A percentile compares a stretch with the other conserved stretches of the same genome.
Conservation (phyloP, 192 early-diverging fungal genomes). For the Backusella tuberculispora region DNA sequence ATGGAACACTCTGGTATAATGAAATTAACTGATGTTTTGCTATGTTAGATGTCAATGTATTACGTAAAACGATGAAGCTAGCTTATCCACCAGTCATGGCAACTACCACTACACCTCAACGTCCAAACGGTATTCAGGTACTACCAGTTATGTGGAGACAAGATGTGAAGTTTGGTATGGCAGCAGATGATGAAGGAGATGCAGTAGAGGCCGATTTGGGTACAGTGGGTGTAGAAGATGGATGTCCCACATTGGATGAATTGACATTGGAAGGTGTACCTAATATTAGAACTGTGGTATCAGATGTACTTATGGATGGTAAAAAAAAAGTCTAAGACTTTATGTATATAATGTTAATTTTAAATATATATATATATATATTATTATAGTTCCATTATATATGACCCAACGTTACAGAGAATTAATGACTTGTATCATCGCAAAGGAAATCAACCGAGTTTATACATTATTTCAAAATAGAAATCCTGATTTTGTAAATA, state of each 20-base stretch:
- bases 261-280: constrained; percentile 83
- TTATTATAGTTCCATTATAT: constrained; percentile 68
- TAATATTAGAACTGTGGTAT: constrained; percentile 77
- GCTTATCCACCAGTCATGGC: constrained; percentile 37
- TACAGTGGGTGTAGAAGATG: constrained; percentile 54
- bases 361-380: constrained; percentile 20
- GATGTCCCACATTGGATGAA: constrained; percentile 71
- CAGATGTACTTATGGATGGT: constrained; percentile 86
- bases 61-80: constrained; percentile 70
- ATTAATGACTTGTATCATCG: constrained; percentile 79
- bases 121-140: constrained; percentile 66
- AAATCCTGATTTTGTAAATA: constrained; percentile 72
- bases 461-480: constrained; percentile 71
- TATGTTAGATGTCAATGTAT: constrained; percentile 64
- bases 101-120: constrained; percentile 14
- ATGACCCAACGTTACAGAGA: constrained; percentile 85
- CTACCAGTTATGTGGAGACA: constrained; percentile 86
- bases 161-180: constrained; percentile 77
- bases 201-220: constrained; percentile 58
- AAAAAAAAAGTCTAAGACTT: constrained; percentile 5
- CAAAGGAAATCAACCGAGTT: constrained; percentile 76
- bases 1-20: not conserved
- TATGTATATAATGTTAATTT: not conserved
- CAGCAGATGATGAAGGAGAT: constrained; percentile 52
- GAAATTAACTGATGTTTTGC: not conserved